Evolutionary conservation across 2,329 filamentous ascomycete species (phyloP).

Genomic region (Berkeleyomyces basicola): DNA sequence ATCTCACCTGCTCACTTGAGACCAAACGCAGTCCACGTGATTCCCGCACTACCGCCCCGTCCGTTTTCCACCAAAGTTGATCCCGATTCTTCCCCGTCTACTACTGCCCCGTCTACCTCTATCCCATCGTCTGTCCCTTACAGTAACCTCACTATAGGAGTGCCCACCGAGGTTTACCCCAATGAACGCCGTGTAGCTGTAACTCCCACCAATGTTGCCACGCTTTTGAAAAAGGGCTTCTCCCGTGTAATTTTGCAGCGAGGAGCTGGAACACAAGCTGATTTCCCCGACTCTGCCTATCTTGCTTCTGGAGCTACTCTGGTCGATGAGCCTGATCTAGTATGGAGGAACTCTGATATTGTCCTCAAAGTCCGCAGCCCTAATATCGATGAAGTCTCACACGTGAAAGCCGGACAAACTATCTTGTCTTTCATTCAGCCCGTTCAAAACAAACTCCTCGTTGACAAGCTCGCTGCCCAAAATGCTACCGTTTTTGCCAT

Average conservation of each 20-base stretch:
- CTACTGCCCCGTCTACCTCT: background rate
- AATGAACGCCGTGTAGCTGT: constrained; percentile 72
- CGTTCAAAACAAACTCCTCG: constrained; percentile 57
- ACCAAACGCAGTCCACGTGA: background rate
- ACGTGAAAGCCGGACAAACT: constrained; percentile 51
- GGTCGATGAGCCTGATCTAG: constrained; percentile 45
- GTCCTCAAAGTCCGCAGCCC: constrained; percentile 72
- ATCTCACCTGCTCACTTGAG: background rate
- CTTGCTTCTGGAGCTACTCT: constrained; percentile 61
- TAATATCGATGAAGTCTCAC: constrained; percentile 49
- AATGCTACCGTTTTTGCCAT: constrained; percentile 71
- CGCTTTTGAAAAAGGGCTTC: constrained; percentile 77
- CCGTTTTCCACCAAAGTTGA: constrained; percentile 25
- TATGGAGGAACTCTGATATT: constrained; percentile 64
- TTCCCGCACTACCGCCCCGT: background rate
- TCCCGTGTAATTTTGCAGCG: constrained; percentile 60
- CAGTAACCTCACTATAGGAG: constrained; percentile 54
- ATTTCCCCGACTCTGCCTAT: constrained; percentile 64
- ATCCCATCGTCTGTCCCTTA: constrained; percentile 32
- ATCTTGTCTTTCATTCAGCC: constrained; percentile 75
- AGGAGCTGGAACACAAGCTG: constrained; percentile 61
- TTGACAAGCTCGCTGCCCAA: constrained; percentile 53
- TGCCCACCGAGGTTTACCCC: constrained; percentile 62
- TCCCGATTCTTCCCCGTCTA: background rate
- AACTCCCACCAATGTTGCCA: constrained; percentile 65